Evolutionary conservation across 2,329 filamentous ascomycete genomes (phyloP).

Genomic region (Diaporthe eres): DNA sequence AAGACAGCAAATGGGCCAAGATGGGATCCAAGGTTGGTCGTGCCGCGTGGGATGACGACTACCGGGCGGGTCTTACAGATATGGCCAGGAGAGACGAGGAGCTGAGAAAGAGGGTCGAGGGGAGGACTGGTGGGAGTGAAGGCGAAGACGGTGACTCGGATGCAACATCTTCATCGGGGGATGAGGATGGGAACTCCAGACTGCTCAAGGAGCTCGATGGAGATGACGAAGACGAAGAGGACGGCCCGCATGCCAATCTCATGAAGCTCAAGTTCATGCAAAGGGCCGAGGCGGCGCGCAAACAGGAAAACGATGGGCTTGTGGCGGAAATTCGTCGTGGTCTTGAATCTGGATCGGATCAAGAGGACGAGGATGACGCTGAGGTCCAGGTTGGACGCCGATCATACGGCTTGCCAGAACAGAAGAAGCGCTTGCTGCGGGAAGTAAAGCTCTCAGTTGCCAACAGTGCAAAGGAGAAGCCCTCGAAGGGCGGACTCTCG

Average conservation of each 20-base stretch:
- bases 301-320: slow-evolving; percentile 84
- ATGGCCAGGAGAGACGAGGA: slow-evolving; percentile 89
- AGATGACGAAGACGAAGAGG: slow-evolving; percentile 61
- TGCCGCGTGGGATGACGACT: slow-evolving; percentile 90
- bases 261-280: slow-evolving; percentile 96
- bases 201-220: slow-evolving; percentile 65
- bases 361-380: slow-evolving; percentile 64
- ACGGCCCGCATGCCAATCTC: slow-evolving; percentile 75
- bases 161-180: slow-evolving; percentile 70
- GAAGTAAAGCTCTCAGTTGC: slow-evolving; percentile 47
- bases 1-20: slow-evolving; percentile 94
- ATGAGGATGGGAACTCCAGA: slow-evolving; percentile 65
- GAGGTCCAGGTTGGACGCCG: slow-evolving; percentile 77
- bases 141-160: slow-evolving; percentile 60
- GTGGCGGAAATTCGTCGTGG: slow-evolving; percentile 79
- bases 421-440: slow-evolving; percentile 47
- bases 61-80: slow-evolving; percentile 81
- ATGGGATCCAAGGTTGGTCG: slow-evolving; percentile 83
- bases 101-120: slow-evolving; percentile 83
- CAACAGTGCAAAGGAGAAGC: slow-evolving; percentile 35
- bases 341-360: slow-evolving; percentile 73
- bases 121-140: slow-evolving; percentile 61
- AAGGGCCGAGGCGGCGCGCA: slow-evolving; percentile 84
- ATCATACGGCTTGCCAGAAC: slow-evolving; percentile 70
- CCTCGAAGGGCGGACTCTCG: slow-evolving; percentile 7